Evolutionary conservation across 768 basidiomycete genomes (phyloP).

Genomic region (Chalciporus sphaerocephalus): DNA sequence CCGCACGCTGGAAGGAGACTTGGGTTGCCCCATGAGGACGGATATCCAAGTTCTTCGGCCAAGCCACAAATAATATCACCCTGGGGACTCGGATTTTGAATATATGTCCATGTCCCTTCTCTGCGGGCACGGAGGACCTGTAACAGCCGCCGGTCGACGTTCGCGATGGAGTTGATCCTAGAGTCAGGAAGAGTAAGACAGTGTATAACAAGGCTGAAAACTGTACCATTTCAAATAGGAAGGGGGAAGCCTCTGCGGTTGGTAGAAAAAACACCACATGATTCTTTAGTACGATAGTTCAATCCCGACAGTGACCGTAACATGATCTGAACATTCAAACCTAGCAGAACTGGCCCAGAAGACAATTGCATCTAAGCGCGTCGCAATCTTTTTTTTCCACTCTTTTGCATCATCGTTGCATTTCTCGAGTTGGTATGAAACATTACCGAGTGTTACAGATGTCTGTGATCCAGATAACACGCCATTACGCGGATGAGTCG

Average conservation of each 20-base stretch:
- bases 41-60: slow-evolving; percentile 54
- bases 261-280: slow-evolving; percentile 87
- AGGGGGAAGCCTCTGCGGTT: slow-evolving; percentile 51
- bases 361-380: slow-evolving; percentile 58
- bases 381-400: slow-evolving; percentile 35
- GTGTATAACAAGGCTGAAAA: background rate
- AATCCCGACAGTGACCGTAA: background rate
- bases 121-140: slow-evolving; percentile 51
- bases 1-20: slow-evolving; percentile 57
- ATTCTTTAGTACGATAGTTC: slow-evolving; percentile 44
- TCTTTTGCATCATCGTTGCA: slow-evolving; percentile 27
- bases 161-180: slow-evolving; percentile 67
- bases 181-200: background rate
- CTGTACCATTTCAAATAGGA: slow-evolving; percentile 60
- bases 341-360: slow-evolving; percentile 79
- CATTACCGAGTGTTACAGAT: background rate
- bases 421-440: slow-evolving; percentile 1
- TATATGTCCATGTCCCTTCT: slow-evolving; percentile 57
- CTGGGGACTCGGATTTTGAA: slow-evolving; percentile 36
- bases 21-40: slow-evolving; percentile 62
- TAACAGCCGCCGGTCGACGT: slow-evolving; percentile 58
- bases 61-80: slow-evolving; percentile 41
- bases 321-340: slow-evolving; percentile 34
- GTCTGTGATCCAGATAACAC: background rate
- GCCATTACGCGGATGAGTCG: background rate